Conservation (phyloP, 2,329 filamentous ascomycete species). For the Cladobotryum protrusum region DNA sequence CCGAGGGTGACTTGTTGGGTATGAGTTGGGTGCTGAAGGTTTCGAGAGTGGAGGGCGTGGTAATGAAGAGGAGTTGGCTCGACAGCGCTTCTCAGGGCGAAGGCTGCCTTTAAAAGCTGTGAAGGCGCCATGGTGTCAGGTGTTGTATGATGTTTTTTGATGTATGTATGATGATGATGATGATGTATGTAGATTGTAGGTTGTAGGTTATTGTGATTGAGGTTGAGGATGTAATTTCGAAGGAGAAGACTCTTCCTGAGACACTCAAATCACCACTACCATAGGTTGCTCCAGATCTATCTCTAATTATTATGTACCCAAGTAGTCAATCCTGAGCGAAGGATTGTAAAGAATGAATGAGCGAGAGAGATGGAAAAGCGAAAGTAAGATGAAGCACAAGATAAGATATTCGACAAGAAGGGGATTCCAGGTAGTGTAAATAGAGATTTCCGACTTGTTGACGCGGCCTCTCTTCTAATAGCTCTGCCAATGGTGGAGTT, state of each 20-base stretch:
- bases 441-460: background rate
- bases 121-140: conserved; percentile 5
- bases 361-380: background rate
- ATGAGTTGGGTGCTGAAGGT: conserved; percentile 53
- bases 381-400: background rate
- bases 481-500: background rate
- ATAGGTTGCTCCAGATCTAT: no score
- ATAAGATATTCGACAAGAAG: background rate
- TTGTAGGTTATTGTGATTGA: no score
- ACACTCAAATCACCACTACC: background rate
- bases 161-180: background rate
- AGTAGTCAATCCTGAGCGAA: background rate
- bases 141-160: background rate
- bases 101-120: conserved; percentile 1
- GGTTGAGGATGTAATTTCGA: no score
- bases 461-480: background rate
- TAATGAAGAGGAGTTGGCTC: background rate
- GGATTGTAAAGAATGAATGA: no score
- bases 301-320: background rate
- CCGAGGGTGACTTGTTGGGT: conserved; percentile 67
- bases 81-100: background rate
- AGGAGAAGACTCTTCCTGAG: no score
- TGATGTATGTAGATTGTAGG: background rate
- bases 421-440: background rate
- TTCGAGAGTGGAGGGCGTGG: conserved; percentile 34